Conservation (phyloP, 2,329 filamentous ascomycete species). For the Helicocarpus griseus region DNA sequence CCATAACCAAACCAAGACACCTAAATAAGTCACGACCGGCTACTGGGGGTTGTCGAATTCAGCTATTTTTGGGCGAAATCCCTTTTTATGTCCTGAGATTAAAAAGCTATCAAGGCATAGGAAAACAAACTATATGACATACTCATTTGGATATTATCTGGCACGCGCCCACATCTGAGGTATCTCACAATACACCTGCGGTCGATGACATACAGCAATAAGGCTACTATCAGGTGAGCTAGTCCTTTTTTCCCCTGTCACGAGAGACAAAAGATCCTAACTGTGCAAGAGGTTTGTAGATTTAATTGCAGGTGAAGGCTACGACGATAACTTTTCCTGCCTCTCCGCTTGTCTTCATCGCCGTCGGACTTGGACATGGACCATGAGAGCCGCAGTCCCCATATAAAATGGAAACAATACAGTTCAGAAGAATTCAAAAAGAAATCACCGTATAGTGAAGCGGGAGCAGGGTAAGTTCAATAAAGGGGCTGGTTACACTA, state of each 20-base stretch:
- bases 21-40: not conserved
- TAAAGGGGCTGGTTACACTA: not conserved
- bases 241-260: not conserved
- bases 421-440: no score
- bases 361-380: not conserved
- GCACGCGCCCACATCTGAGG: not conserved
- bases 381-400: not conserved
- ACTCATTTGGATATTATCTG: not conserved
- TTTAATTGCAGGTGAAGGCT: not conserved
- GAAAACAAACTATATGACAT: not conserved
- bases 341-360: not conserved
- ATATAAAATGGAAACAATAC: no score
- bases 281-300: not conserved
- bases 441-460: not conserved
- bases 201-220: not conserved
- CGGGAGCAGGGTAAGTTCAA: not conserved
- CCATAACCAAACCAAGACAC: not conserved
- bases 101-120: not conserved
- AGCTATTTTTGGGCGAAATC: no score
- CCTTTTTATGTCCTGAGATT: not conserved
- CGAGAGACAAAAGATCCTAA: not conserved
- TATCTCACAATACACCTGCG: not conserved
- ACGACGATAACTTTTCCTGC: slow-evolving; percentile 1
- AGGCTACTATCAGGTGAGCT: not conserved
- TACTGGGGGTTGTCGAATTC: not conserved